A percentile compares a stretch with the other conserved stretches of the same genome.
Evolutionary conservation across 257 asterid species (phyloP).

Genomic region (Verbascum thapsus): DNA sequence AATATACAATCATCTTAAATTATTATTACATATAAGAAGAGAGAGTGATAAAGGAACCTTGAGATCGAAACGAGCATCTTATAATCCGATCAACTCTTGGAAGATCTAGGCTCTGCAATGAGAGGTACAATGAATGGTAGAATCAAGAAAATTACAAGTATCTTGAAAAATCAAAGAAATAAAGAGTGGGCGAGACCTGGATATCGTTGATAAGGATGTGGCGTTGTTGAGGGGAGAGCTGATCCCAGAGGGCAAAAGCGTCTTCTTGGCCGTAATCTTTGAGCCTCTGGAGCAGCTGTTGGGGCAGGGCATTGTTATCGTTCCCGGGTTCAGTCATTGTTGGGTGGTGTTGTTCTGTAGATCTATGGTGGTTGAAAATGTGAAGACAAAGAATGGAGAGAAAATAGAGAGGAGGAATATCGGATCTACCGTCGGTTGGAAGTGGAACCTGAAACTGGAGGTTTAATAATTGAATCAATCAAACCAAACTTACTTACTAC

Average conservation of each 20-base stretch:
- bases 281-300: conserved; percentile 82
- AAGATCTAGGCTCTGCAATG: conserved; percentile 91
- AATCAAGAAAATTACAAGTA: conserved; percentile 16
- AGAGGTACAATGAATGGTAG: conserved; percentile 19
- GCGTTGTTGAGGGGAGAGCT: conserved; percentile 75
- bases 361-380: no score
- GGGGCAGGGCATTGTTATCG: conserved; percentile 59
- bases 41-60: conserved; percentile 50
- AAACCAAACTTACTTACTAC: neutral
- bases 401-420: no score
- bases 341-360: no score
- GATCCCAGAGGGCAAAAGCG: conserved; percentile 84
- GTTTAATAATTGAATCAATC: neutral
- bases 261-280: conserved; percentile 98
- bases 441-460: no score
- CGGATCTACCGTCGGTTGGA: no score
- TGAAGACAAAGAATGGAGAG: no score
- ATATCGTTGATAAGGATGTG: conserved; percentile 76
- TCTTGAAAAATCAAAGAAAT: conserved; percentile 6
- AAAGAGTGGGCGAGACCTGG: conserved; percentile 59
- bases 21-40: conserved; percentile 18
- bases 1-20: conserved; percentile 2
- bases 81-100: conserved; percentile 86
- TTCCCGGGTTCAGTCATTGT: conserved; percentile 52
- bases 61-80: conserved; percentile 80